A percentile compares a stretch with the other conserved stretches of the same genome.
Conservation (phyloP, 352 stramenopile species). For the Aphanomyces cochlioides region DNA sequence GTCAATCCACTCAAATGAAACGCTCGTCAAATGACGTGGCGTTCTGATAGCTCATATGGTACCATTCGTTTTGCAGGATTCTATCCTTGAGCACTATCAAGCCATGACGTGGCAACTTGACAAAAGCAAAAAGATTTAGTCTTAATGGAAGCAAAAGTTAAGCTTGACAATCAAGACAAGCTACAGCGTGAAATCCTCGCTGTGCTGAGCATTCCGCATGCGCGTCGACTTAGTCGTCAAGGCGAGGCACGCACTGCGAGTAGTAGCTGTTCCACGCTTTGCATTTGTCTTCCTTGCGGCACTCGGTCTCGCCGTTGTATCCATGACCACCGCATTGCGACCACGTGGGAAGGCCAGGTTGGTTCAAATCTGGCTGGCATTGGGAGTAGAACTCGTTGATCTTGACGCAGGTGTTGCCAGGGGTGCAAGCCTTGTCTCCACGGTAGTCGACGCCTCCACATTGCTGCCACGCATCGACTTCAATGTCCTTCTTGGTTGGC, state of each 20-base stretch:
- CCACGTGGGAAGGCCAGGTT: not conserved
- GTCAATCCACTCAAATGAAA: too few relatives aligned
- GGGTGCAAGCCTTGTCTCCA: not conserved
- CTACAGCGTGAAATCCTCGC: too few relatives aligned
- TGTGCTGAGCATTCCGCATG: too few relatives aligned
- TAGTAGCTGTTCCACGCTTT: not conserved
- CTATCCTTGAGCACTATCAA: too few relatives aligned
- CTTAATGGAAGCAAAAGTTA: too few relatives aligned
- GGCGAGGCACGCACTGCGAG: conserved; percentile 5
- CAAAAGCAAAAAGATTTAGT: too few relatives aligned
- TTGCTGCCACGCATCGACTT: not conserved
- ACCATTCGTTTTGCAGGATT: too few relatives aligned
- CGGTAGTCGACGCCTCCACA: conserved; percentile 11
- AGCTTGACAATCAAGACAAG: too few relatives aligned
- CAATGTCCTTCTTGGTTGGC: not conserved
- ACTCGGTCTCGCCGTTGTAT: not conserved
- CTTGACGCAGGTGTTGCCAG: not conserved
- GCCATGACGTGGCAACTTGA: too few relatives aligned
- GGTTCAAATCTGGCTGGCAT: not conserved
- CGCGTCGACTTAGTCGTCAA: too few relatives aligned
- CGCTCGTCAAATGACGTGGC: too few relatives aligned
- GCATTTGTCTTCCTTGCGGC: conserved; percentile 2
- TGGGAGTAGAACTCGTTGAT: not conserved
- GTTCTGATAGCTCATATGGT: too few relatives aligned
- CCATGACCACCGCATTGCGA: not conserved